phyloP scores from a whole-genome alignment of 495 filamentous ascomycete genomes.

The Penicillium bialowiezense region DNA sequence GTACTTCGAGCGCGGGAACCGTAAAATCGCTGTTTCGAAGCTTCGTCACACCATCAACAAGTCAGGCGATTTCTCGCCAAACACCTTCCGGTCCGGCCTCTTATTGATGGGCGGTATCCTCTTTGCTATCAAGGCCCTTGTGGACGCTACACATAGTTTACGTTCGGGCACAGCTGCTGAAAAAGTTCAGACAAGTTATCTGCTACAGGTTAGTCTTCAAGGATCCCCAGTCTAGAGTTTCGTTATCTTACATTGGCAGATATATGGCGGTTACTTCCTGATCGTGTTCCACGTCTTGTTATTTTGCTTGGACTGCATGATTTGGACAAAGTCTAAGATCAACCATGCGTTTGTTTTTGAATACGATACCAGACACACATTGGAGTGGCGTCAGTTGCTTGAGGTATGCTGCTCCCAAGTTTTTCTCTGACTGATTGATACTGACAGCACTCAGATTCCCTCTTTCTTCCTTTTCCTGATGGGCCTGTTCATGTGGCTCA shows the following conservation, averaged over 20 bases:
- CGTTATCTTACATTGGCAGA: slow-evolving; percentile 36
- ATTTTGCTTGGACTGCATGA: slow-evolving; percentile 74
- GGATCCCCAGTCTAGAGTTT: neutral
- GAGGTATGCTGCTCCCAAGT: slow-evolving; percentile 45
- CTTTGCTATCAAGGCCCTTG: slow-evolving; percentile 70
- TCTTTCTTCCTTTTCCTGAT: slow-evolving; percentile 73
- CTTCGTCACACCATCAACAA: slow-evolving; percentile 66
- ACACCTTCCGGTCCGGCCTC: slow-evolving; percentile 78
- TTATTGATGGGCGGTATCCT: slow-evolving; percentile 70
- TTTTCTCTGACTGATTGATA: neutral
- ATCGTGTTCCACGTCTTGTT: slow-evolving; percentile 68
- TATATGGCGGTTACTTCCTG: slow-evolving; percentile 85
- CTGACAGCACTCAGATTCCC: slow-evolving; percentile 54
- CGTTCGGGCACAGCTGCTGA: slow-evolving; percentile 43
- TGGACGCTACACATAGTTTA: slow-evolving; percentile 60
- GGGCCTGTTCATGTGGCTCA: slow-evolving; percentile 80
- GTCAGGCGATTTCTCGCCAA: slow-evolving; percentile 65
- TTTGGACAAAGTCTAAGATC: slow-evolving; percentile 81
- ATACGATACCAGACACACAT: slow-evolving; percentile 77
- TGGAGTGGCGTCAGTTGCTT: slow-evolving; percentile 88
- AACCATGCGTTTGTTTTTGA: slow-evolving; percentile 98
- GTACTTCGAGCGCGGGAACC: slow-evolving; percentile 88
- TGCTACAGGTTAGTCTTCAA: slow-evolving; percentile 58
- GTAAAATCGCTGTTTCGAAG: slow-evolving; percentile 84
- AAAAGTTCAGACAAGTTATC: slow-evolving; percentile 61